Evolutionary conservation across 441 rosid species (phyloP), one percentile per base, ranked within the genome.

Genomic region (Adansonia gregorii): DNA sequence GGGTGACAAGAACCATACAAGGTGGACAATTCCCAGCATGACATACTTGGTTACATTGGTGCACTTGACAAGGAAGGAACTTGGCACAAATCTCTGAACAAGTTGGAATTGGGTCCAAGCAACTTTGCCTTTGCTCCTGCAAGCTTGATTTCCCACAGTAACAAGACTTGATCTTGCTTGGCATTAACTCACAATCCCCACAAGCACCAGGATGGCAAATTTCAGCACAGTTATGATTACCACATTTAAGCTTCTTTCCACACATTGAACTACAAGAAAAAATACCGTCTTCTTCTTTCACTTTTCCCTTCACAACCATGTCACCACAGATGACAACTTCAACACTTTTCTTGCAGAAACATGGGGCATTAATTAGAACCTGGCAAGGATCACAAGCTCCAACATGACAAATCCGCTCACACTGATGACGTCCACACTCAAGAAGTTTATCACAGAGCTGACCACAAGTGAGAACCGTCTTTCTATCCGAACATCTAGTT

Each of bases 191-290:
- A 67, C 98, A 97, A 79, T 89, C 93, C 77, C 91, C 92, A 67
- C 98, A 97, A 70, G 92, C 85, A 39, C 96, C 98, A 39, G 97
- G 96, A 81, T 97, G 99, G 82, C 99, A 97, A 49, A 75, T 81
- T 54, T 92, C 90, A 10, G 76, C 41, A 59, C 98, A 97, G 5
- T 55, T 58, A 82, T 97, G 99, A 78, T 93, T 88, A 58, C 94
- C 93, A 81, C 98, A 93, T 72, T 77, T 81, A 77, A 92, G 90
- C 78, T 76, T 79, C 80, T 87, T 91, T 72, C 86, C 93, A 80
- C 98, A 97, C 14, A 79, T 83, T 2, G 83, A 87, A 85, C 74
- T 83, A 77, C 98, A 97, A 7, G 95, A 87, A 77, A 90, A 93
- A 70, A 95, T 93, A 39, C 97, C 98, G 77, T 89, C 94, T 72